Evolutionary conservation across 2,329 filamentous ascomycete genomes (phyloP), one percentile per base, ranked within the genome.

Genomic region (Beauveria rudraprayagi): DNA sequence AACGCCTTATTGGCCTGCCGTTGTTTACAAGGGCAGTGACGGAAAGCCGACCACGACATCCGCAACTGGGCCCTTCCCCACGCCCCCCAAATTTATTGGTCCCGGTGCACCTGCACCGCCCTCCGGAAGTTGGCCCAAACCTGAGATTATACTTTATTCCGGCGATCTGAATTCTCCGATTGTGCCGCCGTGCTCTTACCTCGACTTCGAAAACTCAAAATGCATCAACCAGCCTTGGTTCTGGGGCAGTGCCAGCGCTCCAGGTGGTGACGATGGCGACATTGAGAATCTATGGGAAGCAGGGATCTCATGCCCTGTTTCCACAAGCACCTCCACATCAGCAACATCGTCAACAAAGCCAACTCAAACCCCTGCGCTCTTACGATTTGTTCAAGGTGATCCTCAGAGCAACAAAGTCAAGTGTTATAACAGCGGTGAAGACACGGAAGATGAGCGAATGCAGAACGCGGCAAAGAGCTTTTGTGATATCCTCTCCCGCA

Each of bases 1-100:
- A 11, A 69, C 66, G 3, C 57, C 66, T 3, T 48, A 16, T 34
- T 70, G 68, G 68, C 68, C 69, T 7, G 34, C 46, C 17, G 59
- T 68, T 24, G 14, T 52, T 26, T 69, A 67, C 59, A 58, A 6
- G 8, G 67, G 66, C 46, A 40, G 53, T 11, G 47, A 68, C 53
- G 68, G 66, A n/a, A 24, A 30, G 26, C 16, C 51, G 11, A 37
- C 61, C 10, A 65, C 58, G 48, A 65, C 67, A 14, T 22, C 46
- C 3, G 56, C 65, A 1, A 59, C 58, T 4, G 52, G 19, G 8
- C 34, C 62, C 3, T 70, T 67, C 48, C 67, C 68, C 4, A 62
- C 59, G 22, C 64, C 66, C 17, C 67, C 65, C 3, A 10, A 22
- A 14, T 61, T 56, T 43, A 64, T 67, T 48, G 66, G 63, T 6